phyloP scores from a whole-genome alignment of 228 moss, liverwort and hornwort genomes.

The Sphagnum magellanicum region DNA sequence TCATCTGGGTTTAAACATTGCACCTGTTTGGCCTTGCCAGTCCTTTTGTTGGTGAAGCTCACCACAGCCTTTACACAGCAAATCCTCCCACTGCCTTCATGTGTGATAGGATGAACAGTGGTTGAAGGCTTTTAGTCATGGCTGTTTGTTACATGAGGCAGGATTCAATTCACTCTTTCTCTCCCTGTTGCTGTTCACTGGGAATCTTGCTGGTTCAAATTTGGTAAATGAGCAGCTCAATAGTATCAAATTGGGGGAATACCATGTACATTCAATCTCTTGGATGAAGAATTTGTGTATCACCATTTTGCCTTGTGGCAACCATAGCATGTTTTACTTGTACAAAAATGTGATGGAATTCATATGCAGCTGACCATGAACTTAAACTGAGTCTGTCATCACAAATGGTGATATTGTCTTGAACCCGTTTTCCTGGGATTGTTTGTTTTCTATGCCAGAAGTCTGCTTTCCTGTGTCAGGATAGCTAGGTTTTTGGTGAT shows the following conservation, averaged over 20 bases:
- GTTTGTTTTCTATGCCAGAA: no score
- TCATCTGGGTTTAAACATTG: conserved; percentile 16
- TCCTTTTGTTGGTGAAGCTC: conserved; percentile 23
- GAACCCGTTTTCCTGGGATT: no score
- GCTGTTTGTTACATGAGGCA: neutral
- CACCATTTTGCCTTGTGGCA: no score
- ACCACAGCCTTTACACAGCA: conserved; percentile 14
- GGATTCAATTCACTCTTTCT: conserved; percentile 11
- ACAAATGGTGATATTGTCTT: no score
- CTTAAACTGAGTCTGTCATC: no score
- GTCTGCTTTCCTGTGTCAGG: no score
- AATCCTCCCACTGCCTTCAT: conserved; percentile 1
- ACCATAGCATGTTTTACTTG: no score
- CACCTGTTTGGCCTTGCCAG: conserved; percentile 9
- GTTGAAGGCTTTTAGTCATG: conserved; percentile 10
- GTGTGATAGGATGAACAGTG: conserved; percentile 7
- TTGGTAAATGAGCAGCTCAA: conserved; percentile 20
- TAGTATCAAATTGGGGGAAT: conserved; percentile 20
- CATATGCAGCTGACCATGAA: no score
- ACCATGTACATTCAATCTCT: conserved; percentile 23
- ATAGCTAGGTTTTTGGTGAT: no score
- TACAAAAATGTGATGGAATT: no score
- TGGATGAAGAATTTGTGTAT: no score
- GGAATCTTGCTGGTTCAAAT: conserved; percentile 11
- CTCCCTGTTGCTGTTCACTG: conserved; percentile 7